Evolutionary conservation across 768 basidiomycete species (phyloP).

Genomic region (Russula compacta): DNA sequence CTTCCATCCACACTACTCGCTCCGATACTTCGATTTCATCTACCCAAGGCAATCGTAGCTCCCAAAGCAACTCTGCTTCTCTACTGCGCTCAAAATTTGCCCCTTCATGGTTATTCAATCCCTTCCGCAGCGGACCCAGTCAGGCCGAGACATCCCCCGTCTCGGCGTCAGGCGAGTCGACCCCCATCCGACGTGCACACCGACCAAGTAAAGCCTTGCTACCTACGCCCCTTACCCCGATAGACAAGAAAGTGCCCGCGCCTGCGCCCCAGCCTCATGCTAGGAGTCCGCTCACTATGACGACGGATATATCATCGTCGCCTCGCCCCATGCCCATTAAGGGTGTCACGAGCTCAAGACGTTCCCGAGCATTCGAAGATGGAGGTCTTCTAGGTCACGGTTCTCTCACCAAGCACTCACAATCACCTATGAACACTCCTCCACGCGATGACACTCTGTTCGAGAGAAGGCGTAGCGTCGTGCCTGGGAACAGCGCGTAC

Average conservation of each 20-base stretch:
- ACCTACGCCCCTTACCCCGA: neutral
- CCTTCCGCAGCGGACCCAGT: conserved; percentile 54
- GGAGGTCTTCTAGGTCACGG: conserved; percentile 35
- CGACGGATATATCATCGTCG: conserved; percentile 24
- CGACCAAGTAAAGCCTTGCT: conserved; percentile 19
- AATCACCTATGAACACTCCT: conserved; percentile 60
- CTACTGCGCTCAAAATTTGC: conserved; percentile 49
- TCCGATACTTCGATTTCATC: conserved; percentile 37
- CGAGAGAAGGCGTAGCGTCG: conserved; percentile 47
- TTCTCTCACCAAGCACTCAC: conserved; percentile 35
- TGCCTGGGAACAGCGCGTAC: conserved; percentile 28
- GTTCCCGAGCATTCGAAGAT: conserved; percentile 53
- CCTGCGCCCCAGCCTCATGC: neutral
- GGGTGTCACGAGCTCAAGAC: conserved; percentile 22
- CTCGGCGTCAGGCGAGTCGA: conserved; percentile 40
- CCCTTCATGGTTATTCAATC: conserved; percentile 72
- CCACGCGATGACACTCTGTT: conserved; percentile 55
- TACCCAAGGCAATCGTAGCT: conserved; percentile 20
- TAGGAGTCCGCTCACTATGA: neutral
- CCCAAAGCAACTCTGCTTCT: conserved; percentile 20
- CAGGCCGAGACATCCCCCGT: conserved; percentile 55
- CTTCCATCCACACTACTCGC: conserved; percentile 49
- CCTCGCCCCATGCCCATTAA: conserved; percentile 37
- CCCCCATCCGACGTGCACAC: conserved; percentile 21
- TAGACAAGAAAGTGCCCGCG: neutral